Conservation (phyloP, 495 filamentous ascomycete genomes). For the Aspergillus ellipticus region DNA sequence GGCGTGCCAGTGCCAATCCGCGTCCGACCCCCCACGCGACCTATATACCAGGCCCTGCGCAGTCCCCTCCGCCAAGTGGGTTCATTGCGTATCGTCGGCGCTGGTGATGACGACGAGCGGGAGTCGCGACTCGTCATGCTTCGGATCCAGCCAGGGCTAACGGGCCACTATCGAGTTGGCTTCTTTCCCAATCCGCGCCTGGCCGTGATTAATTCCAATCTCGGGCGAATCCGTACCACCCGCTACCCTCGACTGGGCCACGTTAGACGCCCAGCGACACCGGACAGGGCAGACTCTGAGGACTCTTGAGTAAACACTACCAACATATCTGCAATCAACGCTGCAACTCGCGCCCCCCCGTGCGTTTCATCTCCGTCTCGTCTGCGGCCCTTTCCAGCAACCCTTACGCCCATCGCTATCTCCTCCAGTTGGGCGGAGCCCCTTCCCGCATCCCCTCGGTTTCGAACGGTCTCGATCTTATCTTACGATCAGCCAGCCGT, state of each 20-base stretch:
- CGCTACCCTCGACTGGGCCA: too few relatives aligned
- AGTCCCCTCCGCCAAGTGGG: background rate
- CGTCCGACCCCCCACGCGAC: too few relatives aligned
- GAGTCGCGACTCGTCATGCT: background rate
- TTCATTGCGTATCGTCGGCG: constrained; percentile 14
- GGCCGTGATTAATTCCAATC: background rate
- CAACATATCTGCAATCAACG: too few relatives aligned
- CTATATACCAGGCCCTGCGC: background rate
- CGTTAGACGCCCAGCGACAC: too few relatives aligned
- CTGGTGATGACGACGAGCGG: constrained; percentile 16
- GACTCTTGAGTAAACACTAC: too few relatives aligned
- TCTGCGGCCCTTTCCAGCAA: constrained; percentile 14
- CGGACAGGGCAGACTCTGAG: too few relatives aligned
- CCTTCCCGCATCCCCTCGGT: background rate
- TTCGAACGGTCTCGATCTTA: background rate
- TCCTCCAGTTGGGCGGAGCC: background rate
- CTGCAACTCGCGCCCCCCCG: too few relatives aligned
- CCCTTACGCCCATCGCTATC: constrained; percentile 19
- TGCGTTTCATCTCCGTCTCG: constrained; percentile 13
- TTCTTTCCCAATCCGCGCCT: background rate
- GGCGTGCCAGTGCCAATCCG: too few relatives aligned
- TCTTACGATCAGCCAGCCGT: background rate
- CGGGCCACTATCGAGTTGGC: background rate
- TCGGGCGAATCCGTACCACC: too few relatives aligned
- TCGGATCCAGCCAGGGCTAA: background rate